A percentile compares a stretch with the other conserved stretches of the same genome.
These are phyloP conservation scores for Millerago galiae DNA, from an alignment of 805 yeast genomes.

Conservation along the genomic window DNA sequence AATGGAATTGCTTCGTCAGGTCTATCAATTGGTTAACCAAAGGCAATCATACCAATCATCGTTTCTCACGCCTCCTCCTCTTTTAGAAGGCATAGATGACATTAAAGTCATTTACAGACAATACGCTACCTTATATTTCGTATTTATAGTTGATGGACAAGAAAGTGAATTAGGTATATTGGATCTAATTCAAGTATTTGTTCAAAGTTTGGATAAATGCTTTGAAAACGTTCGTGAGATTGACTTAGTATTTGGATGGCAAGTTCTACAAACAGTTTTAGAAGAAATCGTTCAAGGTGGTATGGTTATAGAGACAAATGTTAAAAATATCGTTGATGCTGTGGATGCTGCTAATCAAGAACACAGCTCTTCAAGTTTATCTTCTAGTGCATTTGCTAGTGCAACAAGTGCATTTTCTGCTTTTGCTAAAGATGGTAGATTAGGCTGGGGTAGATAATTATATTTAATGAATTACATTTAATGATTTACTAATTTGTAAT, in stretches of 20 bases:
- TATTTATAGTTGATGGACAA: slow-evolving; percentile 91
- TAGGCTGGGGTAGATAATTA: slow-evolving; percentile 22
- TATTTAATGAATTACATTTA: too few species aligned
- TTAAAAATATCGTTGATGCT: slow-evolving; percentile 71
- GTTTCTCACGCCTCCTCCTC: slow-evolving; percentile 83
- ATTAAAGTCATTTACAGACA: slow-evolving; percentile 89
- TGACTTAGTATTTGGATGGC: slow-evolving; percentile 98
- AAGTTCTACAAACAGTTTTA: slow-evolving; percentile 82
- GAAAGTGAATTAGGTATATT: slow-evolving; percentile 91
- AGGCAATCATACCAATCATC: slow-evolving; percentile 77
- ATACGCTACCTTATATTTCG: slow-evolving; percentile 94
- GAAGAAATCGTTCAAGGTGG: slow-evolving; percentile 97
- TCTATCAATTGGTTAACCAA: slow-evolving; percentile 65
- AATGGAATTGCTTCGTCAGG: slow-evolving; percentile 71
- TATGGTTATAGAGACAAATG: slow-evolving; percentile 92
- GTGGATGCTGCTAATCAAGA: slow-evolving; percentile 55
- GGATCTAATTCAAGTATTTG: slow-evolving; percentile 94
- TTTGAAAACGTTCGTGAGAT: slow-evolving; percentile 92
- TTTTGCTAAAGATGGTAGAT: slow-evolving; percentile 22
- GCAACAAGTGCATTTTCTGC: slow-evolving; percentile 24
- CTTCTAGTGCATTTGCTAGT: slow-evolving; percentile 27
- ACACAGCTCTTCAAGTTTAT: slow-evolving; percentile 11
- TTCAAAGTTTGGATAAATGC: slow-evolving; percentile 88
- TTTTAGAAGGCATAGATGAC: slow-evolving; percentile 55
- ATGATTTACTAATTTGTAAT: too few species aligned